Base-by-base conservation (phyloP, 306 rosid genomes). In the Castanopsis chinensis region DNA sequence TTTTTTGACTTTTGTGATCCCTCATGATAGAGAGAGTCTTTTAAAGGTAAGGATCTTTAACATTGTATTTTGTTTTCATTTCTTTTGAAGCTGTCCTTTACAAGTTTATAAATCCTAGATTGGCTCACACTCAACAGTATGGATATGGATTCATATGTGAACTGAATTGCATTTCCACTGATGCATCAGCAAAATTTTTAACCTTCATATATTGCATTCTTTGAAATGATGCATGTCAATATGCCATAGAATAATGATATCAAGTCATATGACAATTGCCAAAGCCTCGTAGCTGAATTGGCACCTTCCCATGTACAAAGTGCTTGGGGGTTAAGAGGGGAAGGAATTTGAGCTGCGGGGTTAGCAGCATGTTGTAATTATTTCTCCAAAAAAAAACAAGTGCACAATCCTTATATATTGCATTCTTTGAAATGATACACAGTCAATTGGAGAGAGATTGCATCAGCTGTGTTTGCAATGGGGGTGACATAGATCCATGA, bases 1-100 rank as follows among this genome's bases (percentile, higher is more conserved):
- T 33, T 91, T 81, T 23, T 65, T 92, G 37, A 92, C 97, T 78
- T 95, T 84, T 81, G 88, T 90, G 75, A 90, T 92, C 83, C 97
- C 97, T 81, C 98, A 88, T 77, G 89, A 91, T 75, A 83, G 89
- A 79, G 99, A 95, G 84, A 64, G 74, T 5, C 86, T 86, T 74
- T 71, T 91, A 56, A 74, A 76, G 63, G 98, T 91, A 76, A 81
- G 83, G 41, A 28, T 69, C 60, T 71, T 35, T 18, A 21, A n/a
- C 63, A 43, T 23, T 41, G 5, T 57, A 55, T 53, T 51, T 43
- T 8, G 37, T 60, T 25, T 60, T 57, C 13, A n/a, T 27, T 4
- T 35, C 1, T 21, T 67, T 11, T 23, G 14, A 23, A 59, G 65
- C 32, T 33, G 49, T 18, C 71, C 25, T 67, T 1, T 32, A 12